Evolutionary conservation across 495 filamentous ascomycete species (phyloP).

Genomic region (Cercophora newfieldiana): DNA sequence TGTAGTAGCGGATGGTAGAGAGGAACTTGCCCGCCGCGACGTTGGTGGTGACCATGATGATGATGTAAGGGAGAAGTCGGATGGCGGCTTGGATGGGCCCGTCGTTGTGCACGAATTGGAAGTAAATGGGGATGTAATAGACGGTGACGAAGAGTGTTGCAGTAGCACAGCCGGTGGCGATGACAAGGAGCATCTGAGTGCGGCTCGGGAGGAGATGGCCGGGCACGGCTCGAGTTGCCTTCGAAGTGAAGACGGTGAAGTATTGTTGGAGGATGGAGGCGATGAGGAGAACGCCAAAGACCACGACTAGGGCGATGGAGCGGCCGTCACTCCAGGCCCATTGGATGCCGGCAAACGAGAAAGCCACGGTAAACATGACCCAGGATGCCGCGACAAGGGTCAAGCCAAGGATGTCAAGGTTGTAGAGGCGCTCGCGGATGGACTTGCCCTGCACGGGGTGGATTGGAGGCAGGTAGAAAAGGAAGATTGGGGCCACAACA

Average conservation of each 20-base stretch:
- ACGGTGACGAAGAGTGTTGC: constrained; percentile 42
- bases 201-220: constrained; percentile 49
- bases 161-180: constrained; percentile 35
- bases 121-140: constrained; percentile 58
- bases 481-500: constrained; percentile 53
- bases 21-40: constrained; percentile 55
- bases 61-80: constrained; percentile 59
- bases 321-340: constrained; percentile 54
- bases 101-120: constrained; percentile 58
- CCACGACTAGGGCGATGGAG: constrained; percentile 56
- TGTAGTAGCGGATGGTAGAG: constrained; percentile 53
- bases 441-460: constrained; percentile 46
- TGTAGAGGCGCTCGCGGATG: constrained; percentile 37
- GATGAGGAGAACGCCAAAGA: constrained; percentile 53
- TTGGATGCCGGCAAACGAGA: constrained; percentile 55
- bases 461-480: constrained; percentile 54
- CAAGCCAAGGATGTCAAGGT: constrained; percentile 49
- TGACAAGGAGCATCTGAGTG: constrained; percentile 48
- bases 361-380: constrained; percentile 48
- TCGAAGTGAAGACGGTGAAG: constrained; percentile 52
- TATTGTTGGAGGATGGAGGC: constrained; percentile 52
- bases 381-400: constrained; percentile 46
- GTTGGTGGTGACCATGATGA: constrained; percentile 48
- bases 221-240: constrained; percentile 53
- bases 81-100: constrained; percentile 52